phyloP scores from a whole-genome alignment of 768 basidiomycete genomes.

The Russula sp. region DNA sequence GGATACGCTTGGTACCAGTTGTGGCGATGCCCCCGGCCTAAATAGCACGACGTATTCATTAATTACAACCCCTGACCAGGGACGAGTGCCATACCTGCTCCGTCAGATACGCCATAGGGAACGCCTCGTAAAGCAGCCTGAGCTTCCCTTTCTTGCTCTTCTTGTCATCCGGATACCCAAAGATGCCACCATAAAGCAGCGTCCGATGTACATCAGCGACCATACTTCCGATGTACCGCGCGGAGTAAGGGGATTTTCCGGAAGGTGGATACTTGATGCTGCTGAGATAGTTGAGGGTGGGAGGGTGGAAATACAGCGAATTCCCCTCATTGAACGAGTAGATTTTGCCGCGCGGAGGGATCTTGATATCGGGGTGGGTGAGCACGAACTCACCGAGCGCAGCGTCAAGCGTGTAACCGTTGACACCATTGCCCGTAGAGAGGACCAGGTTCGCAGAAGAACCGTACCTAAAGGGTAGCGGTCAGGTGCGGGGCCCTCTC shows the following conservation, averaged over 20 bases:
- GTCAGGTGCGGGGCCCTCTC: neutral
- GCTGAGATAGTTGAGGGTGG: conserved; percentile 74
- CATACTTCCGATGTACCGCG: conserved; percentile 97
- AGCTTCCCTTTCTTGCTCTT: conserved; percentile 96
- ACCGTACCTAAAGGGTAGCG: conserved; percentile 54
- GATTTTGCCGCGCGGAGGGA: conserved; percentile 93
- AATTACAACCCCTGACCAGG: conserved; percentile 19
- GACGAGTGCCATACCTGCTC: conserved; percentile 60
- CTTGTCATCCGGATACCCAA: conserved; percentile 97
- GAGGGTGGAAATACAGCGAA: conserved; percentile 85
- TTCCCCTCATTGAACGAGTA: conserved; percentile 99
- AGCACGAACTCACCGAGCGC: conserved; percentile 97
- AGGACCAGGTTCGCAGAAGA: conserved; percentile 96
- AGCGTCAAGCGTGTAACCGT: conserved; percentile 96
- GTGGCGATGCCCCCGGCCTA: conserved; percentile 96
- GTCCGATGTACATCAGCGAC: conserved; percentile 98
- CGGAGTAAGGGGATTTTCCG: conserved; percentile 80
- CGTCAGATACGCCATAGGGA: conserved; percentile 94
- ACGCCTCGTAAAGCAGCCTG: conserved; percentile 92
- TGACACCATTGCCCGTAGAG: conserved; percentile 91
- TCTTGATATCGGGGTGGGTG: conserved; percentile 94
- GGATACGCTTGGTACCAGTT: conserved; percentile 87
- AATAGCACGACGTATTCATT: conserved; percentile 15
- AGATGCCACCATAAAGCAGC: conserved; percentile 95
- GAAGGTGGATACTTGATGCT: conserved; percentile 85